Evolutionary conservation across 148 eudicot species (phyloP).

Genomic region (Amaranthus cruentus): DNA sequence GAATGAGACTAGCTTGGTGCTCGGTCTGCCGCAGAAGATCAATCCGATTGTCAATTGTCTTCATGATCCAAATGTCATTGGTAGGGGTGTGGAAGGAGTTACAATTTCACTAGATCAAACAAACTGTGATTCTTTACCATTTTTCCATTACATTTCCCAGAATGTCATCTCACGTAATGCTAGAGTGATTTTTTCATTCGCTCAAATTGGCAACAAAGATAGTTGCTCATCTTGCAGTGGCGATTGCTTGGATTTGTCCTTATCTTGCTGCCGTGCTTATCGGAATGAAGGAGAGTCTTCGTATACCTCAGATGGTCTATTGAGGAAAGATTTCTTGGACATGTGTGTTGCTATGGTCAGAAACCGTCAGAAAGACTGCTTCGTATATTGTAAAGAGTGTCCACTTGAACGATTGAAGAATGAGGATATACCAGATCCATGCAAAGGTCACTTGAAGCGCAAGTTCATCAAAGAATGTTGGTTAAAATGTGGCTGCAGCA

Average conservation of each 20-base stretch:
- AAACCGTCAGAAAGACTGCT: conserved; percentile 39
- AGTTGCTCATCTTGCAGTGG: conserved; percentile 57
- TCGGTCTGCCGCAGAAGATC: conserved; percentile 29
- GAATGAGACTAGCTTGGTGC: conserved; percentile 35
- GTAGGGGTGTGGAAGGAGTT: conserved; percentile 61
- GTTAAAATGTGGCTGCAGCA: conserved; percentile 78
- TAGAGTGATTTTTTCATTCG: conserved; percentile 48
- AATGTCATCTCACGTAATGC: conserved; percentile 56
- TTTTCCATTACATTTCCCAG: conserved; percentile 56
- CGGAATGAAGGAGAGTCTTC: conserved; percentile 53
- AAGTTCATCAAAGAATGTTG: conserved; percentile 85
- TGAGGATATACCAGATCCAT: conserved; percentile 47
- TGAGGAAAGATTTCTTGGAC: conserved; percentile 56
- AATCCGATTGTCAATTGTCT: not conserved
- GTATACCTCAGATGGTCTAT: conserved; percentile 48
- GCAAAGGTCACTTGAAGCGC: conserved; percentile 66
- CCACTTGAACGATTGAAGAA: conserved; percentile 54
- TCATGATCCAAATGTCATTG: conserved; percentile 38
- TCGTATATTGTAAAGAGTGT: conserved; percentile 55
- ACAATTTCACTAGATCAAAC: conserved; percentile 42
- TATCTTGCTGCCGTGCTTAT: conserved; percentile 52
- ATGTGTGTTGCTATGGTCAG: conserved; percentile 50
- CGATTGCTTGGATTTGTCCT: conserved; percentile 44
- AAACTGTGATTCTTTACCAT: conserved; percentile 44
- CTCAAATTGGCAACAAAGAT: conserved; percentile 61